Evolutionary conservation across 805 yeast species (phyloP).

Genomic region (Candida taoyuanica): DNA sequence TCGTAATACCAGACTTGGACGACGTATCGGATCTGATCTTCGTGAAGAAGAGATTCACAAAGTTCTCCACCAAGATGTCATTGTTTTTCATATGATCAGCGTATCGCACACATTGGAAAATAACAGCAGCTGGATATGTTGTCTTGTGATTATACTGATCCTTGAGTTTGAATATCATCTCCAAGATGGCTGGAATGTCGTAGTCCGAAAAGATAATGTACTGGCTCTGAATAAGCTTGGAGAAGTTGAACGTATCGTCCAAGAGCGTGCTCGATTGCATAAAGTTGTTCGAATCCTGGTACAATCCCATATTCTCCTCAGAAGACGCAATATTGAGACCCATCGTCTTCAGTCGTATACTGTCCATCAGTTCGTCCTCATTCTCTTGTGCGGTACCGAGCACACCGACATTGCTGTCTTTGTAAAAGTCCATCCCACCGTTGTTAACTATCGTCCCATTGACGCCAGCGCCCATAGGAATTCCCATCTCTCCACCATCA

Average conservation of each 20-base stretch:
- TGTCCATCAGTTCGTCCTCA: constrained; percentile 28
- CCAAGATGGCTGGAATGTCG: constrained; percentile 68
- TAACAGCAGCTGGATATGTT: constrained; percentile 60
- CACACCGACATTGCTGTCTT: constrained; percentile 6
- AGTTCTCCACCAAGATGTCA: constrained; percentile 49
- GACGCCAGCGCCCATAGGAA: neutral
- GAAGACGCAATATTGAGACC: constrained; percentile 20
- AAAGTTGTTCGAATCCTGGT: constrained; percentile 20
- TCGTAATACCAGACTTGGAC: constrained; percentile 54
- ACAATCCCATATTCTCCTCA: constrained; percentile 21
- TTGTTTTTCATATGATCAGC: constrained; percentile 56
- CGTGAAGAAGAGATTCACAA: constrained; percentile 56
- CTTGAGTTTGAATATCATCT: constrained; percentile 55
- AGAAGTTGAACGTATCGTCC: constrained; percentile 48
- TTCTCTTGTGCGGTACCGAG: neutral
- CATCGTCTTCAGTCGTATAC: constrained; percentile 38
- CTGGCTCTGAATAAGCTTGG: constrained; percentile 50
- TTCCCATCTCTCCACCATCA: neutral
- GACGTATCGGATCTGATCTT: constrained; percentile 57
- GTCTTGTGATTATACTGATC: constrained; percentile 44
- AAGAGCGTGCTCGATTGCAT: constrained; percentile 13
- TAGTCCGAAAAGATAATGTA: constrained; percentile 59
- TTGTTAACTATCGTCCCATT: neutral
- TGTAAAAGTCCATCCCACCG: constrained; percentile 16
- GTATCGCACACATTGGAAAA: constrained; percentile 67